Percentiles rank a stretch among this genome's conserved stretches.
Evolutionary conservation across 2,329 filamentous ascomycete species (phyloP).

Genomic region (Sphaerulina vaccinii): DNA sequence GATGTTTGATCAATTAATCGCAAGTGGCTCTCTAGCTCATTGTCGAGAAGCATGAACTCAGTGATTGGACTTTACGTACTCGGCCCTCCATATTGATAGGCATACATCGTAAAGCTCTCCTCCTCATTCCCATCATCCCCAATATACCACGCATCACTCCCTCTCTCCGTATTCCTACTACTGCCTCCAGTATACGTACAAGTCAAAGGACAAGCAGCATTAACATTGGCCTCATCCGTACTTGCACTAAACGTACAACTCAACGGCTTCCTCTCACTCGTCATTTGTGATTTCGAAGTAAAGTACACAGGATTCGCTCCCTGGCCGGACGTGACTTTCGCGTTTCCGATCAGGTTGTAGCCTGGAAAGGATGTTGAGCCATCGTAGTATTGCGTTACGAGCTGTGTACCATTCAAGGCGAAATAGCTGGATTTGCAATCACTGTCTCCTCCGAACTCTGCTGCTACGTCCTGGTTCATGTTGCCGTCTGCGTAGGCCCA

Average conservation of each 20-base stretch:
- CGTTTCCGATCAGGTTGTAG: conserved; percentile 13
- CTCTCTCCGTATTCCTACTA: neutral
- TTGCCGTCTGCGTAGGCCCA: neutral
- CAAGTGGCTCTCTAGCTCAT: too few species aligned
- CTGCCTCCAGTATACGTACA: conserved; percentile 7
- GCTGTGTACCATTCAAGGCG: conserved; percentile 4
- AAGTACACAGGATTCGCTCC: neutral
- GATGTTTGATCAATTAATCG: too few species aligned
- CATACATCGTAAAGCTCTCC: conserved; percentile 6
- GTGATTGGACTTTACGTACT: neutral
- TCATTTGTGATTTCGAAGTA: neutral
- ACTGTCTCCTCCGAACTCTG: neutral
- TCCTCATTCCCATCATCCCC: conserved; percentile 1
- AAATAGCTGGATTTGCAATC: conserved; percentile 5
- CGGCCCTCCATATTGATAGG: conserved; percentile 5
- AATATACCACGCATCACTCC: conserved; percentile 1
- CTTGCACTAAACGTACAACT: conserved; percentile 1
- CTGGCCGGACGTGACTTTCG: neutral
- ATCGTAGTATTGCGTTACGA: conserved; percentile 3
- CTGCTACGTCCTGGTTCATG: neutral
- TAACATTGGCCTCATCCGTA: neutral
- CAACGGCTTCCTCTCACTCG: neutral
- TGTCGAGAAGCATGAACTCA: too few species aligned
- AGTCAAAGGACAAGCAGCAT: conserved; percentile 8
- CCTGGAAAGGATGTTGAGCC: neutral